Percentiles rank a stretch among this genome's conserved stretches.
Conservation (phyloP, 352 stramenopile genomes). For the Thraustotheca clavata region DNA sequence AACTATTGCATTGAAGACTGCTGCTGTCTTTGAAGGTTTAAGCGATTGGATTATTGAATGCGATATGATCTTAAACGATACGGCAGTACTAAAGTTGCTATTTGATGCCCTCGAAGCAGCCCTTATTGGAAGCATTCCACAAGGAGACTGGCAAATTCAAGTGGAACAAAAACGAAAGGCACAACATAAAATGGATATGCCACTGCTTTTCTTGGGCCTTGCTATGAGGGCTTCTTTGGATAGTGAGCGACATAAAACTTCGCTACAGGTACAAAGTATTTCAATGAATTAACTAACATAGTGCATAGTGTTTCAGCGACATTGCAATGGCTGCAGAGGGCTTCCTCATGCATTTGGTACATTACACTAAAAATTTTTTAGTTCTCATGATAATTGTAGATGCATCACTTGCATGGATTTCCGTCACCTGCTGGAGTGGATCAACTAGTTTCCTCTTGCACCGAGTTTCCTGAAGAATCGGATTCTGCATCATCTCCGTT, state of each 20-base stretch:
- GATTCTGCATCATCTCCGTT: constrained; percentile 21
- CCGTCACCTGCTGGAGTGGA: constrained; percentile 74
- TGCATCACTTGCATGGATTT: constrained; percentile 82
- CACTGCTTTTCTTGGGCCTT: constrained; percentile 71
- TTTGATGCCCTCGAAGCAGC: constrained; percentile 81
- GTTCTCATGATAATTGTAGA: neutral
- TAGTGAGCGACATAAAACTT: constrained; percentile 31
- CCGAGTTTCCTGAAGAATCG: constrained; percentile 51
- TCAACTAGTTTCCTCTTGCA: constrained; percentile 75
- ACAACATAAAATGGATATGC: constrained; percentile 68
- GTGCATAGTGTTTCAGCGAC: constrained; percentile 82
- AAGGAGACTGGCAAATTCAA: constrained; percentile 71
- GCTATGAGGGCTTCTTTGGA: constrained; percentile 78
- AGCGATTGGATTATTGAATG: constrained; percentile 81
- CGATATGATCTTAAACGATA: constrained; percentile 60
- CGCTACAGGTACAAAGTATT: constrained; percentile 3
- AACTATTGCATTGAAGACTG: constrained; percentile 76
- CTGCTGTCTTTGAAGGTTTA: constrained; percentile 76
- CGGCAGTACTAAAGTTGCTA: constrained; percentile 73
- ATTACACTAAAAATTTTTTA: neutral
- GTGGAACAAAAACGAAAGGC: constrained; percentile 59
- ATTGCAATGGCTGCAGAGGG: constrained; percentile 72
- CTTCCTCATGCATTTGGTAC: constrained; percentile 75
- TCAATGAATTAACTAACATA: neutral
- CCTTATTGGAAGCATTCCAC: constrained; percentile 67